Percentiles rank a stretch among this genome's conserved stretches.
Conservation (phyloP, 306 rosid genomes). For the Casuarina equisetifolia region DNA sequence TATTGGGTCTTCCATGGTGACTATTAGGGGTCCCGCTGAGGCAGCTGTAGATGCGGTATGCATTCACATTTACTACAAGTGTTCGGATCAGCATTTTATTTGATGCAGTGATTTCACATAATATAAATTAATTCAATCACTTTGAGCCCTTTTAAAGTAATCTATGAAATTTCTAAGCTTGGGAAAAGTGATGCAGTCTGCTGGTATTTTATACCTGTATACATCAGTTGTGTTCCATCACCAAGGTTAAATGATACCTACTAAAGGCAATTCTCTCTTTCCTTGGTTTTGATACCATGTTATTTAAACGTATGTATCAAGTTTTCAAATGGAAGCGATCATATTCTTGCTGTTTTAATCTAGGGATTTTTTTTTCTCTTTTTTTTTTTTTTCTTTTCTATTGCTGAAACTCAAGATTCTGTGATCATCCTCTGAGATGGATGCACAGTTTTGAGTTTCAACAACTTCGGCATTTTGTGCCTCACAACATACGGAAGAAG, state of each 20-base stretch:
- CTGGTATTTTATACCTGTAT: not conserved
- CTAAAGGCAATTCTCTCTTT: not conserved
- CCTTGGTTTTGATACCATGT: not conserved
- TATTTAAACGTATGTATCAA: not conserved
- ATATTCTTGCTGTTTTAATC: not conserved
- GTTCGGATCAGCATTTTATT: not conserved
- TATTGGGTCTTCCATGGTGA: slow-evolving; percentile 72
- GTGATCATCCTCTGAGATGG: not conserved
- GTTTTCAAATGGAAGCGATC: not conserved
- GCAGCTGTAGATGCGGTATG: slow-evolving; percentile 91
- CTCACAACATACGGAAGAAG: not conserved
- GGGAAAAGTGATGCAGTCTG: not conserved
- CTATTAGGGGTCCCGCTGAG: slow-evolving; percentile 93
- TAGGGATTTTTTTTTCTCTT: not conserved
- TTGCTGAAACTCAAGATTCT: not conserved
- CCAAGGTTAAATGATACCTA: not conserved
- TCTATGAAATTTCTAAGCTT: not conserved
- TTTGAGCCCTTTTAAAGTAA: not conserved
- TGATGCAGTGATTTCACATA: not conserved
- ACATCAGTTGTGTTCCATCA: not conserved
- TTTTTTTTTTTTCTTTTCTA: not conserved
- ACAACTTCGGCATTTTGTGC: not conserved
- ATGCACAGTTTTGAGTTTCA: not conserved
- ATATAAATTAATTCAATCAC: not conserved
- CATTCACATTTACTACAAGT: slow-evolving; percentile 1